A percentile compares a stretch with the other conserved stretches of the same genome.
Conservation (phyloP, 352 stramenopile genomes). For the Globisporangium rhizosaccharum region DNA sequence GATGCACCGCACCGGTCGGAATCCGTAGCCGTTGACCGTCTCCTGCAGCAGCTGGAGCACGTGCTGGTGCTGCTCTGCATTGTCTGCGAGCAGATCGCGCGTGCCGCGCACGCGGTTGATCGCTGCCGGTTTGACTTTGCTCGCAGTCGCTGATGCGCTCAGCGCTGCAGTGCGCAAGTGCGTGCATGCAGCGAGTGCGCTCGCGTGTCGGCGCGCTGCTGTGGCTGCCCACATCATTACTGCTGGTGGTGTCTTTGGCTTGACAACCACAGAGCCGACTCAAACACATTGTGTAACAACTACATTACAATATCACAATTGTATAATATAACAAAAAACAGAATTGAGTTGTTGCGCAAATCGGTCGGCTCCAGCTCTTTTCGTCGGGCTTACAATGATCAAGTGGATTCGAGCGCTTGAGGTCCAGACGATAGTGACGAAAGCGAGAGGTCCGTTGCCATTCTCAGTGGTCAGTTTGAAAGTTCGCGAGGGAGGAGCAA, state of each 20-base stretch:
- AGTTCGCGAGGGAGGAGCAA: constrained; percentile 1
- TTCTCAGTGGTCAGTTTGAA: neutral
- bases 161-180: neutral
- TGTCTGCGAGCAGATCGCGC: constrained; percentile 59
- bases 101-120: constrained; percentile 69
- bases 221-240: neutral
- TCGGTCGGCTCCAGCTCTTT: too few relatives aligned
- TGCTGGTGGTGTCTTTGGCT: too few relatives aligned
- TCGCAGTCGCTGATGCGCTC: neutral
- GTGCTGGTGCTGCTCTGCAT: constrained; percentile 56
- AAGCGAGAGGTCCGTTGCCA: too few relatives aligned
- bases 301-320: too few relatives aligned
- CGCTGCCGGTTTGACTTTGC: constrained; percentile 21
- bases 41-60: constrained; percentile 53
- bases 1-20: constrained; percentile 42
- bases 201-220: neutral
- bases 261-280: too few relatives aligned
- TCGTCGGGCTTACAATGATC: too few relatives aligned
- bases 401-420: too few relatives aligned
- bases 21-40: constrained; percentile 67
- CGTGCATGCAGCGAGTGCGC: neutral
- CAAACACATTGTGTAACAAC: too few relatives aligned
- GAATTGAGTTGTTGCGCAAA: too few relatives aligned
- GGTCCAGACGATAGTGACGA: too few relatives aligned
- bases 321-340: too few relatives aligned